phyloP scores from a whole-genome alignment of 2,329 filamentous ascomycete genomes.

The Metarhizium album region DNA sequence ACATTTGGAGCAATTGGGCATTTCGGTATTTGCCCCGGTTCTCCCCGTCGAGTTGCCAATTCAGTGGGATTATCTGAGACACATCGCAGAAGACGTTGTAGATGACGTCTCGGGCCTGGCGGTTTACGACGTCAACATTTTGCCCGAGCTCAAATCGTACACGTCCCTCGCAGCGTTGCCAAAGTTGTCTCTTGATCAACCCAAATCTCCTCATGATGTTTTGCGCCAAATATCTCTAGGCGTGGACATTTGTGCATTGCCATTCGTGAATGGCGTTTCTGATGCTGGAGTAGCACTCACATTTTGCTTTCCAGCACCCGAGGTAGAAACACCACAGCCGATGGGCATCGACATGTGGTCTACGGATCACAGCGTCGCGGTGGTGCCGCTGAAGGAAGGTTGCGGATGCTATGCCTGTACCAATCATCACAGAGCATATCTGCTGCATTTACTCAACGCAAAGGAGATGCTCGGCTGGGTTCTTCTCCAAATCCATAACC shows the following conservation, averaged over 20 bases:
- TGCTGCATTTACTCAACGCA: slow-evolving; percentile 77
- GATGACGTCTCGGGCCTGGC: slow-evolving; percentile 57
- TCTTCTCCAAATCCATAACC: slow-evolving; percentile 85
- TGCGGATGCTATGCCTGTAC: slow-evolving; percentile 80
- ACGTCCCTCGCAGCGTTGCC: slow-evolving; percentile 50
- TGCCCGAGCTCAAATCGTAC: slow-evolving; percentile 52
- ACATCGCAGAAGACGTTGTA: slow-evolving; percentile 53
- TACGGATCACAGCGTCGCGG: slow-evolving; percentile 45
- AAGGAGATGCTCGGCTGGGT: slow-evolving; percentile 98
- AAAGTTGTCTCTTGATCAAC: slow-evolving; percentile 61
- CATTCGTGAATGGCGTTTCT: slow-evolving; percentile 63
- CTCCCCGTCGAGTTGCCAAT: slow-evolving; percentile 64
- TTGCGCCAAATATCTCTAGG: slow-evolving; percentile 67
- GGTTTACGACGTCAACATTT: slow-evolving; percentile 62
- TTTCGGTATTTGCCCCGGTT: slow-evolving; percentile 52
- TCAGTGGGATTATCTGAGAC: slow-evolving; percentile 71
- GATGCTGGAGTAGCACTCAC: slow-evolving; percentile 77
- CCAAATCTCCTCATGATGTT: slow-evolving; percentile 62
- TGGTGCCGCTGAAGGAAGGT: slow-evolving; percentile 47
- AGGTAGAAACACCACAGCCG: slow-evolving; percentile 22
- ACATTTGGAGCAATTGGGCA: slow-evolving; percentile 16
- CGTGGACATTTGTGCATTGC: slow-evolving; percentile 67
- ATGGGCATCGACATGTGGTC: slow-evolving; percentile 76
- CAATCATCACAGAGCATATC: slow-evolving; percentile 73
- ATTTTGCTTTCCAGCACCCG: slow-evolving; percentile 57